Evolutionary conservation across 208 protist species (phyloP).

Genomic region (Leptomonas pyrrhocoris): DNA sequence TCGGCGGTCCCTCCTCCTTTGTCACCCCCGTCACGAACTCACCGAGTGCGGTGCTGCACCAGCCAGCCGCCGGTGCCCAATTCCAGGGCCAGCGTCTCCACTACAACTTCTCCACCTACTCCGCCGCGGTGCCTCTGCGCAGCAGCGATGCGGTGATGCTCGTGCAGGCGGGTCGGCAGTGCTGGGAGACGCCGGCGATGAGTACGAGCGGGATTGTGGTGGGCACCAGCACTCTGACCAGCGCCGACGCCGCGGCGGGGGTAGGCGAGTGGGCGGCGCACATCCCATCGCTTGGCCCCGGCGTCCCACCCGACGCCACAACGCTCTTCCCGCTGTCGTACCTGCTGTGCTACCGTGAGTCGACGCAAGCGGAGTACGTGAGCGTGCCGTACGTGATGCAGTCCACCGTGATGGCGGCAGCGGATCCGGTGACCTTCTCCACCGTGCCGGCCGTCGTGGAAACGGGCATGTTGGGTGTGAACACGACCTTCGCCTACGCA

Average conservation of each 20-base stretch:
- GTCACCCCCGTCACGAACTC: constrained; percentile 52
- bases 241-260: constrained; percentile 11
- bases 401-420: constrained; percentile 29
- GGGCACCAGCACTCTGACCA: constrained; percentile 27
- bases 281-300: constrained; percentile 84
- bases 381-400: constrained; percentile 46
- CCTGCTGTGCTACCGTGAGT: constrained; percentile 80
- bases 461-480: constrained; percentile 58
- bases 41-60: constrained; percentile 36
- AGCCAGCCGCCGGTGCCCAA: constrained; percentile 40
- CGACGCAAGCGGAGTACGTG: constrained; percentile 77
- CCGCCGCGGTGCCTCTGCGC: constrained; percentile 24
- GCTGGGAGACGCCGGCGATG: constrained; percentile 71
- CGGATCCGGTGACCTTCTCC: constrained; percentile 59
- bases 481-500: constrained; percentile 58
- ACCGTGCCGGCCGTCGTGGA: constrained; percentile 55
- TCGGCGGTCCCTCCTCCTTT: constrained; percentile 35
- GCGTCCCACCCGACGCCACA: constrained; percentile 30
- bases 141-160: constrained; percentile 71
- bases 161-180: constrained; percentile 52
- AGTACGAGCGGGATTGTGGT: constrained; percentile 42
- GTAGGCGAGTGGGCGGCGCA: constrained; percentile 57
- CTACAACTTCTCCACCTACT: constrained; percentile 60
- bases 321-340: constrained; percentile 71
- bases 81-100: constrained; percentile 83